Base-by-base conservation (phyloP, 1,284 basidiomycete genomes). In the Apiotrichum porosum region DNA sequence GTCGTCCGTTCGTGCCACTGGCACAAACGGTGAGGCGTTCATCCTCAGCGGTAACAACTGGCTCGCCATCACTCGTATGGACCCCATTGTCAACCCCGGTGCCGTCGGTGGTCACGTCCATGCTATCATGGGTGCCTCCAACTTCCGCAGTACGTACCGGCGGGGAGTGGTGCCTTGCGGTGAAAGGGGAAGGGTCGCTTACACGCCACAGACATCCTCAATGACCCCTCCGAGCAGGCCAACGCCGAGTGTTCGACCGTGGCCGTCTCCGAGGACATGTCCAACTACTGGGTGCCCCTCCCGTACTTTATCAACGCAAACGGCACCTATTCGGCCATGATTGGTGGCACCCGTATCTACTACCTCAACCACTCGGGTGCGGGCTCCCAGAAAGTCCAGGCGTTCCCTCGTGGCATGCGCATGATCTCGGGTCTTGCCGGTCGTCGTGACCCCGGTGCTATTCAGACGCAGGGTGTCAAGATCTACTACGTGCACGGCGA, bases 81-180 rank as follows among this genome's bases (percentile, higher is more conserved):
- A 77, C 50, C 71, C 75, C 1, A 75, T 76, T 53, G 65, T 76
- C 51, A 59, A 60, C 24, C 70, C 71, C 4, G 66, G 64, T 18
- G 51, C 17, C 5, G 47, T 71, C 19, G 63, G 66, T 4, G 49
- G 51, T 1, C 76, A 77, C 51, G 60, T 67, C 0, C 76, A 77
- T 52, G 64, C 66, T 37, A 62, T 71, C 33, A 38, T 65, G 13
- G 69, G 69, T 14, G 35, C 21, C 6, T 37, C 35, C n/a, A 19
- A 12, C 19, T 37, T 37, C 35, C 35, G 35, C 21, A 19, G 32
- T 33, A 17, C 15, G 32, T 33, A 12, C 3, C 4, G 18, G 3
- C 14, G 14, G 8, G 8, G 32, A n/a, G n/a, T n/a, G n/a, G n/a
- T n/a, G n/a, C n/a, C n/a, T n/a, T n/a, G n/a, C n/a, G n/a, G n/a